A percentile compares a stretch with the other conserved stretches of the same genome.
These are phyloP conservation scores for Apiospora pterosperma DNA, from an alignment of 2,329 filamentous ascomycete species.

Conservation along the genomic window DNA sequence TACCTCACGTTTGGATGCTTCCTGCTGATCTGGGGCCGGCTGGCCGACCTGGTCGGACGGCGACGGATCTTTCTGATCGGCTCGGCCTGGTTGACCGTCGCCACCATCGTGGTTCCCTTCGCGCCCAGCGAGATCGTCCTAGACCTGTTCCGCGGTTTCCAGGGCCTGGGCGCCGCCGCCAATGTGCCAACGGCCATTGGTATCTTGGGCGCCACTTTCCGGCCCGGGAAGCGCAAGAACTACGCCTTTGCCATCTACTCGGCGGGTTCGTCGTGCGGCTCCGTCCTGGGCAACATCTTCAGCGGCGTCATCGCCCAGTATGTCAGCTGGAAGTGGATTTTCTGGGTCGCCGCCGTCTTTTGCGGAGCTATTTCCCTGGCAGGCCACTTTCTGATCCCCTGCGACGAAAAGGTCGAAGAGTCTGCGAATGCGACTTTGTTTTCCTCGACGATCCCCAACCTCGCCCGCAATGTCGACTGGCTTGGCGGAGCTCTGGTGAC, in stretches of 20 bases:
- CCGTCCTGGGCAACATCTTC: not conserved
- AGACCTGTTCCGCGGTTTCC: conserved; percentile 37
- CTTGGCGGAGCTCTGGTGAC: conserved; percentile 32
- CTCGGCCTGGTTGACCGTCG: conserved; percentile 33
- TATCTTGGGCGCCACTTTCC: conserved; percentile 37
- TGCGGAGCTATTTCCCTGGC: conserved; percentile 31
- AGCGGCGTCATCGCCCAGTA: conserved; percentile 37
- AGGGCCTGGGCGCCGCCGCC: conserved; percentile 39
- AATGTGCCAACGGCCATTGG: conserved; percentile 41
- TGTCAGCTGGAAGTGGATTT: conserved; percentile 31
- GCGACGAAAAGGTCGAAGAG: too few relatives aligned
- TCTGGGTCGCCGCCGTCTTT: conserved; percentile 37
- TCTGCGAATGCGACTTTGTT: too few relatives aligned
- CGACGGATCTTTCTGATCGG: conserved; percentile 38
- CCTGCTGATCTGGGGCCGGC: conserved; percentile 37
- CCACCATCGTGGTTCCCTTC: conserved; percentile 36
- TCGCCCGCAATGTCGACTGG: not conserved
- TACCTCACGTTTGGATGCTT: conserved; percentile 42
- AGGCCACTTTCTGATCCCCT: not conserved
- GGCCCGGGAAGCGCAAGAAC: conserved; percentile 36
- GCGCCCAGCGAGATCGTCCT: conserved; percentile 39
- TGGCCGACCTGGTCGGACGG: conserved; percentile 41
- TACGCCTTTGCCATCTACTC: conserved; percentile 31
- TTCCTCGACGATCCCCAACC: not conserved
- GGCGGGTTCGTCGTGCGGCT: conserved; percentile 4